These are phyloP conservation scores for Triangularia verruculosa DNA, from an alignment of 2,329 filamentous ascomycete genomes.

Conservation along the genomic window DNA sequence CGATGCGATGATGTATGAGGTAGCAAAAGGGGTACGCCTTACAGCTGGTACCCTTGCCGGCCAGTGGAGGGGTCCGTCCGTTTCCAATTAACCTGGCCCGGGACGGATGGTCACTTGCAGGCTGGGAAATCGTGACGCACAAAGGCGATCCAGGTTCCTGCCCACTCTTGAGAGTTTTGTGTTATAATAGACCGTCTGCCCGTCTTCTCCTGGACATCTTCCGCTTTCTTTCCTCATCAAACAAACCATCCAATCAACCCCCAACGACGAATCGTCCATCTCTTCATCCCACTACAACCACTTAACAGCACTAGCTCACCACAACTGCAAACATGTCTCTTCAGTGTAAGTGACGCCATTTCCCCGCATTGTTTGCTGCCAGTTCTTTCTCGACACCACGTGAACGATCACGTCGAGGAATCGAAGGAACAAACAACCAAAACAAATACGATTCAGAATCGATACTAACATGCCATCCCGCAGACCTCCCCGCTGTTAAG, in stretches of 20 bases:
- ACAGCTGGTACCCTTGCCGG: neutral
- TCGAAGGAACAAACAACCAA: neutral
- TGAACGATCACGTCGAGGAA: neutral
- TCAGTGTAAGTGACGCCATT: conserved; percentile 47
- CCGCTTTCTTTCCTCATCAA: conserved; percentile 17
- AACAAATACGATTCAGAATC: neutral
- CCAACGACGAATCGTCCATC: no score
- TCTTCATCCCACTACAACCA: conserved; percentile 3
- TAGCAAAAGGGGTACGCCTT: neutral
- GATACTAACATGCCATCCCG: conserved; percentile 8
- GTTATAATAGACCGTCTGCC: conserved; percentile 23
- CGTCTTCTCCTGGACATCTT: neutral
- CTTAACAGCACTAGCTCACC: neutral
- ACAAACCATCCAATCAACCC: neutral
- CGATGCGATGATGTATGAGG: conserved; percentile 28
- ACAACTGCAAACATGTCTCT: conserved; percentile 51
- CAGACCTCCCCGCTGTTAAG: conserved; percentile 75
- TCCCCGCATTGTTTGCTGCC: neutral
- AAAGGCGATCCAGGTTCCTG: conserved; percentile 14
- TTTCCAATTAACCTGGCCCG: neutral
- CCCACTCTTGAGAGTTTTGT: neutral
- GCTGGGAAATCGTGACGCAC: conserved; percentile 27
- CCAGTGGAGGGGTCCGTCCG: neutral
- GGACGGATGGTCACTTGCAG: neutral
- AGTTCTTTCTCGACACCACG: no score